Evolutionary conservation across 164 flowering plant genomes (phyloP).

Genomic region (Aristolochia fimbriata): DNA sequence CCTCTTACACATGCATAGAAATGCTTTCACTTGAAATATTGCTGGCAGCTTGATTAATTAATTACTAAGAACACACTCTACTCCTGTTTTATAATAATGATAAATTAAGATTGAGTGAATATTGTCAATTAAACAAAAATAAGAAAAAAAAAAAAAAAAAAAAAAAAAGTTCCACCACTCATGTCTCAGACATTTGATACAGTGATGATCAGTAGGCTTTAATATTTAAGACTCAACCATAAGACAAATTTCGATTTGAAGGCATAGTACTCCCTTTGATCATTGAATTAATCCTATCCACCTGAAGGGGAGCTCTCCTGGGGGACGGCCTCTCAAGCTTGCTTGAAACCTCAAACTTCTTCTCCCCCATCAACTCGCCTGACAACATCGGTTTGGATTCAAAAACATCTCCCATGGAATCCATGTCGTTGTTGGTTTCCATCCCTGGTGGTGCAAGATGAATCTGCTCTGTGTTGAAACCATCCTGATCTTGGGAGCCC

Average conservation of each 20-base stretch:
- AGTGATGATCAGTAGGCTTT: background rate
- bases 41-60: background rate
- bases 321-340: slow-evolving; percentile 81
- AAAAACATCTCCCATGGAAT: slow-evolving; percentile 5
- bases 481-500: slow-evolving; percentile 29
- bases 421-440: slow-evolving; percentile 3
- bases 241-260: slow-evolving; percentile 40
- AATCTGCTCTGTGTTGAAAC: slow-evolving; percentile 3
- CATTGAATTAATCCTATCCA: slow-evolving; percentile 37
- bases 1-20: slow-evolving; percentile 2
- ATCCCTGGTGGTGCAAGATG: slow-evolving; percentile 1
- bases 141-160: background rate
- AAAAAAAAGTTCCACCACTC: background rate
- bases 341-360: slow-evolving; percentile 20
- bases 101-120: background rate
- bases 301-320: slow-evolving; percentile 24
- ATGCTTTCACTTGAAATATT: background rate
- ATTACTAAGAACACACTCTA: background rate
- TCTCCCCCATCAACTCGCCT: slow-evolving; percentile 16
- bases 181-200: background rate
- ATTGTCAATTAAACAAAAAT: background rate
- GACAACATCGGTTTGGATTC: slow-evolving; percentile 31
- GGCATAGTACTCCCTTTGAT: slow-evolving; percentile 28
- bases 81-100: background rate
- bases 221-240: slow-evolving; percentile 26